Evolutionary conservation across 2,329 filamentous ascomycete genomes (phyloP), one percentile per base, ranked within the genome.

Genomic region (Colletotrichum eremochloae): DNA sequence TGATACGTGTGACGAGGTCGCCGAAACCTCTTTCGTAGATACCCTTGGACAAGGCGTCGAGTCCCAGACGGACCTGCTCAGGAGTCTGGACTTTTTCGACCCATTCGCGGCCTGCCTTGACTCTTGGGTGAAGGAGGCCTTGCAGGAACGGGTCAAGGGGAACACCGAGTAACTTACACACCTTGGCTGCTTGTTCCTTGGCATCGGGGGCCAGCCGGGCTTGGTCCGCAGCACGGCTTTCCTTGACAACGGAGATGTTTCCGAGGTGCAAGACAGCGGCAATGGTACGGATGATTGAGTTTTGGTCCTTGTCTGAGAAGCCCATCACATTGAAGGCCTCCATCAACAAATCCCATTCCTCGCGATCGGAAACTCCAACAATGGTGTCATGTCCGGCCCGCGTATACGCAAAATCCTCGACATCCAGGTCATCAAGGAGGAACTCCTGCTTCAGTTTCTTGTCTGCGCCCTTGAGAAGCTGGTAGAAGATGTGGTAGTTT

Each of bases 1-100:
- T 99, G 84, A 99, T 98, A 63, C 95, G 92, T 61, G 90, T 90
- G 3, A 99, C 97, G 4, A 99, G 89, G 76, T 98, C 93, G 38
- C 96, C 95, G 78, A 99, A 99, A 0, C 94, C 93, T 72, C 97
- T 93, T 81, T 99, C 96, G 80, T 99, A 99, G 76, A 99, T 97
- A 83, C 96, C 96, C 82, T 99, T 99, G 9, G 96, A 91, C 20
- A 99, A 87, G 20, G 96, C 96, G 82, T 98, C 95, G 56, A 99
- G 89, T 4, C 94, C 90, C 12, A 98, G 90, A 33, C 94, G 93
- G 56, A 98, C 97, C 80, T 99, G 96, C 75, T 99, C 97, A 0
- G 96, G 96, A 1, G 96, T 98, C 80, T 99, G 96, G 1, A 97
- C 95, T 81, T 98, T 99, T 80, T 98, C 95, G 2, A 99, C 96